Evolutionary conservation across 2,329 filamentous ascomycete species (phyloP).

Genomic region (Pyrenochaeta sp.): DNA sequence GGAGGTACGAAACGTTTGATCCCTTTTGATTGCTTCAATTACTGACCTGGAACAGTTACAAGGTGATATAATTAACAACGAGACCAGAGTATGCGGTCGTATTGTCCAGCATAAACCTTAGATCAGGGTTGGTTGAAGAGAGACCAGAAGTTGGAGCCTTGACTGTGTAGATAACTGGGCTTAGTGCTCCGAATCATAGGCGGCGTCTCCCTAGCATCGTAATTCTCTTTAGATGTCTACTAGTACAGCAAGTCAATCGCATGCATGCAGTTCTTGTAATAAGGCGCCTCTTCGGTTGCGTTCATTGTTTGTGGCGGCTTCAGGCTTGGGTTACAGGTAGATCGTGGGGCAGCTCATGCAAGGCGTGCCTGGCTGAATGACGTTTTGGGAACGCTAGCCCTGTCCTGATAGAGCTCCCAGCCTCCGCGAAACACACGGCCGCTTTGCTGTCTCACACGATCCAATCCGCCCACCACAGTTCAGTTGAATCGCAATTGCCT

Average conservation of each 20-base stretch:
- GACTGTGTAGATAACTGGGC: slow-evolving; percentile 15
- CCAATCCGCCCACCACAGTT: slow-evolving; percentile 8
- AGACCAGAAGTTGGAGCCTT: neutral
- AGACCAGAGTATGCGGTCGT: neutral
- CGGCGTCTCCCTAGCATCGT: neutral
- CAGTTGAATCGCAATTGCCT: slow-evolving; percentile 25
- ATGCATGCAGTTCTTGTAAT: neutral
- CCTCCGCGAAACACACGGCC: slow-evolving; percentile 5
- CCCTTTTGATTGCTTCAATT: neutral
- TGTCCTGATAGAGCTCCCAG: slow-evolving; percentile 14
- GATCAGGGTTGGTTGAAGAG: neutral
- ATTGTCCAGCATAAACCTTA: neutral
- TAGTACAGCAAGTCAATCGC: neutral
- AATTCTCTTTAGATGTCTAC: neutral
- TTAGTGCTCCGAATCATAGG: neutral
- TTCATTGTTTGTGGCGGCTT: neutral
- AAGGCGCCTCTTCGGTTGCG: neutral
- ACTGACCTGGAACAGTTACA: slow-evolving; percentile 42
- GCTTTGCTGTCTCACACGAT: neutral
- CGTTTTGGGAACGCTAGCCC: slow-evolving; percentile 11
- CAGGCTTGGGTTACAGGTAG: neutral
- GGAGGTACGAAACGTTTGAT: slow-evolving; percentile 70
- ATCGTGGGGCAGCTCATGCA: slow-evolving; percentile 14
- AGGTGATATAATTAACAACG: slow-evolving; percentile 21
- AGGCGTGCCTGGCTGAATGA: slow-evolving; percentile 22